Percentiles rank a stretch among this genome's conserved stretches.
These are phyloP conservation scores for Bacterosira constricta DNA, from an alignment of 108 stramenopile species.

Conservation along the genomic window DNA sequence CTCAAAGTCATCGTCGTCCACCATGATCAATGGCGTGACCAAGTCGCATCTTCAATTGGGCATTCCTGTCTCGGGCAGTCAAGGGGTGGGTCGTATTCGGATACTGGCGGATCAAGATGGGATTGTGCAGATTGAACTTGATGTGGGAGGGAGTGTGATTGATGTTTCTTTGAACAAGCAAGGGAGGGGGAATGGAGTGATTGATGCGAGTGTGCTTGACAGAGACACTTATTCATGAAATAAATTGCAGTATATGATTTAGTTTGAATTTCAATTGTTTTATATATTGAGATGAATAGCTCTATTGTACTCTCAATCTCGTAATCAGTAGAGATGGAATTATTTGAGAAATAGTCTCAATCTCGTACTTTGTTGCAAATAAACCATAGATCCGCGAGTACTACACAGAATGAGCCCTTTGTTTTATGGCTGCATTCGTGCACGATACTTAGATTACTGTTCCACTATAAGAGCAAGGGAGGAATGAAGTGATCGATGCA, in stretches of 20 bases:
- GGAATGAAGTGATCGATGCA: too few relatives aligned
- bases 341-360: too few relatives aligned
- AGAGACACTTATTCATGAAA: background rate
- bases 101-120: slow-evolving; percentile 10
- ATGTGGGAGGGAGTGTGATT: slow-evolving; percentile 8
- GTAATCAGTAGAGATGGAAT: too few relatives aligned
- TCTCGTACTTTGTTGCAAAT: too few relatives aligned
- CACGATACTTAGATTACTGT: too few relatives aligned
- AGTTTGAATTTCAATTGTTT: background rate
- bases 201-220: background rate
- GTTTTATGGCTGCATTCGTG: too few relatives aligned
- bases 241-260: background rate
- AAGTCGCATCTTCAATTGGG: slow-evolving; percentile 3
- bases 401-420: too few relatives aligned
- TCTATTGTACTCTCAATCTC: too few relatives aligned
- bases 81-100: background rate
- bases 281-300: background rate
- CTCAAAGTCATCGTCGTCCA: background rate
- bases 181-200: background rate
- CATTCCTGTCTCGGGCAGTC: background rate
- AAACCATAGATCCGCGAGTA: too few relatives aligned
- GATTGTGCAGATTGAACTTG: background rate
- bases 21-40: slow-evolving; percentile 18
- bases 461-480: too few relatives aligned
- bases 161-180: background rate